These are phyloP conservation scores for Caryopteris hybrid DNA, from an alignment of 305 asterid species.

Conservation along the genomic window DNA sequence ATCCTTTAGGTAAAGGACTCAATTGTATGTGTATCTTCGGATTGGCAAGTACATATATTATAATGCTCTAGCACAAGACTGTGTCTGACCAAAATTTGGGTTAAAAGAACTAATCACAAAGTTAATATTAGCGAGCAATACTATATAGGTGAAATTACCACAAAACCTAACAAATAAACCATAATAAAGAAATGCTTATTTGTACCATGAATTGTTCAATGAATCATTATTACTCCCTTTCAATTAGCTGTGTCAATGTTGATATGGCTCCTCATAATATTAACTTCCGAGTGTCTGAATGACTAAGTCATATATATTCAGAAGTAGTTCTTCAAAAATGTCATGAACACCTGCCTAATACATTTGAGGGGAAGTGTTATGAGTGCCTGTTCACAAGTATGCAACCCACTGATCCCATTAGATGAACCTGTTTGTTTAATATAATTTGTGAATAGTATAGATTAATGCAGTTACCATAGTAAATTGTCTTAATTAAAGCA, in stretches of 20 bases:
- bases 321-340: not conserved
- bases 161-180: not conserved
- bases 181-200: not conserved
- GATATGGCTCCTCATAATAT: too few species aligned
- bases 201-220: not conserved
- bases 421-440: not conserved
- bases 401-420: not conserved
- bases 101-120: not conserved
- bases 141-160: not conserved
- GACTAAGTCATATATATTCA: not conserved
- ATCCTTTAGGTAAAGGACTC: slow-evolving; percentile 6
- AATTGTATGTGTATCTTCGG: not conserved
- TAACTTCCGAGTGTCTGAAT: too few species aligned
- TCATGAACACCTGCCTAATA: not conserved
- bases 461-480: not conserved
- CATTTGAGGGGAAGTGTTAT: not conserved
- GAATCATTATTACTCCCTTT: not conserved
- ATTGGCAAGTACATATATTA: not conserved
- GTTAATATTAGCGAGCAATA: not conserved
- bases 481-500: too few species aligned
- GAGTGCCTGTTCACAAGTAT: too few species aligned
- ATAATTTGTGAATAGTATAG: not conserved
- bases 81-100: not conserved
- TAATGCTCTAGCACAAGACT: not conserved
- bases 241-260: not conserved